Conservation (phyloP, 345 rosid species). For the Populus nigra region DNA sequence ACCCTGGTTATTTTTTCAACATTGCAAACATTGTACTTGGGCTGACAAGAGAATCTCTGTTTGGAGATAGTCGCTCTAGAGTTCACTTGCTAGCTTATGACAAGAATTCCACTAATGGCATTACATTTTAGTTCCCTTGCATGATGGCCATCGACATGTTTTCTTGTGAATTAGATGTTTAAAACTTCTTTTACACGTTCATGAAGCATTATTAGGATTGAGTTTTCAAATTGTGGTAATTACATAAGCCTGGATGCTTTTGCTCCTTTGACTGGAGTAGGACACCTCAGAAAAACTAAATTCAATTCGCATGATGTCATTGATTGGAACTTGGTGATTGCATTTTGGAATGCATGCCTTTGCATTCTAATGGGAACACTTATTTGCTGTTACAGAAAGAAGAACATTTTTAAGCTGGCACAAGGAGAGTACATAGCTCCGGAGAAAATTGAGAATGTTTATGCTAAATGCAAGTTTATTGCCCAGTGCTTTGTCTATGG, state of each 20-base stretch:
- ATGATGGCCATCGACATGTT: neutral
- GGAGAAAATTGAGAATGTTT: slow-evolving; percentile 93
- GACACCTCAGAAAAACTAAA: neutral
- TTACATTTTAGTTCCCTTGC: neutral
- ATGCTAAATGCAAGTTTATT: slow-evolving; percentile 80
- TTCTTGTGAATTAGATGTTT: neutral
- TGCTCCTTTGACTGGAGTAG: neutral
- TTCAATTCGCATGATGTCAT: neutral
- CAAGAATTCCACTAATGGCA: neutral
- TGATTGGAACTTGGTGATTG: neutral
- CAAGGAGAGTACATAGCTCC: slow-evolving; percentile 99
- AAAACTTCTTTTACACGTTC: neutral
- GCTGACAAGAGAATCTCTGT: neutral
- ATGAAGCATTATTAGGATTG: no score
- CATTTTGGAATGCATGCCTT: neutral
- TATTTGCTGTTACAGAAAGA: slow-evolving; percentile 60
- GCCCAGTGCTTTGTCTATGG: slow-evolving; percentile 88
- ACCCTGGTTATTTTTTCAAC: neutral
- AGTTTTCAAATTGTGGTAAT: neutral
- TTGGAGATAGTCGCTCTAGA: neutral
- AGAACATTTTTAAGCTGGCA: slow-evolving; percentile 96
- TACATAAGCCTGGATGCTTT: neutral
- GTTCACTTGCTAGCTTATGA: neutral
- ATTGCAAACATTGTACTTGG: neutral
- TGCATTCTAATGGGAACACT: neutral